These are phyloP conservation scores for Globisporangium nagaii DNA, from an alignment of 352 stramenopile genomes.

Conservation along the genomic window DNA sequence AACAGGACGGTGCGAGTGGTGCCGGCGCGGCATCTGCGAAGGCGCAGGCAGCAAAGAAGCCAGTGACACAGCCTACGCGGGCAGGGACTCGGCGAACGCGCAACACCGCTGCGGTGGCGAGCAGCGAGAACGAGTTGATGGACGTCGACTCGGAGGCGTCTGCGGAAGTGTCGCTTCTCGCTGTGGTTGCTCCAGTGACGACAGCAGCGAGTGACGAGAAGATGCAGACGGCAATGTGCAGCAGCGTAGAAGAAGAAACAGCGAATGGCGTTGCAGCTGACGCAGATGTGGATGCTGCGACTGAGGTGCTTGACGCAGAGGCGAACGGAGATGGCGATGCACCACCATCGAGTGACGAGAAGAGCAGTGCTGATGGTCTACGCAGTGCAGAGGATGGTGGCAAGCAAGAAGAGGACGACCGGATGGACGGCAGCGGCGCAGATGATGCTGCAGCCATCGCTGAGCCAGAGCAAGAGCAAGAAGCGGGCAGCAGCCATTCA, in stretches of 20 bases:
- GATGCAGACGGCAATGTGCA: neutral
- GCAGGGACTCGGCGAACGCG: slow-evolving; percentile 1
- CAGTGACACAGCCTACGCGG: neutral
- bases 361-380: neutral
- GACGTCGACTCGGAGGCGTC: slow-evolving; percentile 2
- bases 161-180: neutral
- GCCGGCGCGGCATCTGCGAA: neutral
- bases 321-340: neutral
- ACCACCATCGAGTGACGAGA: too few species aligned
- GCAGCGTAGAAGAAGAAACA: neutral
- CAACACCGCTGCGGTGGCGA: neutral
- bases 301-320: neutral
- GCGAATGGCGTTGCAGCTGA: neutral
- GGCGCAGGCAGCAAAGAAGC: neutral
- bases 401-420: neutral
- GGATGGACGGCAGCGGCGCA: neutral
- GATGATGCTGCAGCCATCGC: neutral
- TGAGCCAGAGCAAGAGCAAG: slow-evolving; percentile 4
- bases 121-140: slow-evolving; percentile 1
- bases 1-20: neutral
- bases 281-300: neutral
- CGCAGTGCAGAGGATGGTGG: neutral
- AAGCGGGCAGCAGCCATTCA: neutral
- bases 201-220: neutral
- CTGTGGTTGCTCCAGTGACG: neutral